phyloP scores from a whole-genome alignment of 2,329 filamentous ascomycete genomes.

The Aciculosporium take region DNA sequence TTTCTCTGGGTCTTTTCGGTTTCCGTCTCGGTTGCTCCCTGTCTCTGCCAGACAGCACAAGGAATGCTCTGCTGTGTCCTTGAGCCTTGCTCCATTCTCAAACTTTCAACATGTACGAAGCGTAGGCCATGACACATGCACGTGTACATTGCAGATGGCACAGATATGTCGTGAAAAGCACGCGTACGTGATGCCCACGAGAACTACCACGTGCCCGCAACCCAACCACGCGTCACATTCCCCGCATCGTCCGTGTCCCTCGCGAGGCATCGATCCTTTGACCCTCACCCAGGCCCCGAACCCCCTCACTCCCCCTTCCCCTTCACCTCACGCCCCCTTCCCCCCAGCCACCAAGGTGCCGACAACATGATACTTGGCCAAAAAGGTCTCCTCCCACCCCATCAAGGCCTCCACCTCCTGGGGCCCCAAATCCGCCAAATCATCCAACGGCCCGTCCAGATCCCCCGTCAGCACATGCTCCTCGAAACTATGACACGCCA shows the following conservation, averaged over 20 bases:
- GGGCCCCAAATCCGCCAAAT: constrained; percentile 51
- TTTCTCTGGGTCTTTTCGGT: not conserved
- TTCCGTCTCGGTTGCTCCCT: not conserved
- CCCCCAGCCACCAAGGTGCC: constrained; percentile 57
- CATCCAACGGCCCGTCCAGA: constrained; percentile 69
- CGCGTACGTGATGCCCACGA: no score
- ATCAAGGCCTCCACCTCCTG: constrained; percentile 73
- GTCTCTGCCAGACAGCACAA: not conserved
- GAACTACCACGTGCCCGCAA: no score
- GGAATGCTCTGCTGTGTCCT: not conserved
- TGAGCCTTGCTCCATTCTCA: no score
- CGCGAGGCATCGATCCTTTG: no score
- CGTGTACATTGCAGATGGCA: no score
- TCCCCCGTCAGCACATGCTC: constrained; percentile 90
- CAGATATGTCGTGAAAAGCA: not conserved
- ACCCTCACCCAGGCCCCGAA: no score
- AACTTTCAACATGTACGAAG: no score
- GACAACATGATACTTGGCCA: constrained; percentile 90
- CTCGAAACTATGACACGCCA: constrained; percentile 88
- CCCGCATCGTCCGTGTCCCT: no score
- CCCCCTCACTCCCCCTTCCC: not conserved
- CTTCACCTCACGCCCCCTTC: constrained; percentile 13
- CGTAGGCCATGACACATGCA: no score
- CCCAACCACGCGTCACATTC: no score
- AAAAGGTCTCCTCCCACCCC: constrained; percentile 89